These are phyloP conservation scores for Starmerella asiatica DNA, from an alignment of 805 yeast genomes.

Conservation along the genomic window DNA sequence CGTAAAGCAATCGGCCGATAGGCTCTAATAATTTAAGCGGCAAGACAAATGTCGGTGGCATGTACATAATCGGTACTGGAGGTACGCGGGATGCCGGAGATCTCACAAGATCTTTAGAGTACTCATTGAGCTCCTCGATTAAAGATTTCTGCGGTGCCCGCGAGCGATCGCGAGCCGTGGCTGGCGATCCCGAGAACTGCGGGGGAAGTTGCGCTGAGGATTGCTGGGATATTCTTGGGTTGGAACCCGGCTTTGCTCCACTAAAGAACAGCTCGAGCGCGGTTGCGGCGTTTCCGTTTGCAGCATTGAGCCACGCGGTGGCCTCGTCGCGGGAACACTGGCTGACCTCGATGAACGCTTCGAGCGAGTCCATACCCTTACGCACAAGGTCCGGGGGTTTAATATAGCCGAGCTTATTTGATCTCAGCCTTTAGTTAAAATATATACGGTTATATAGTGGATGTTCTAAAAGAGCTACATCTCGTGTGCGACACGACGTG, in stretches of 20 bases:
- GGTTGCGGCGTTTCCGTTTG: slow-evolving; percentile 7
- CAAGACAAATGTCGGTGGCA: slow-evolving; percentile 6
- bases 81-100: slow-evolving; percentile 25
- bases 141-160: slow-evolving; percentile 21
- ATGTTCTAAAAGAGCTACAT: no score
- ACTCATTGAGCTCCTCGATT: slow-evolving; percentile 22
- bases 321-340: slow-evolving; percentile 16
- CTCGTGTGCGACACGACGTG: no score
- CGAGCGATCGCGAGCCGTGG: slow-evolving; percentile 1
- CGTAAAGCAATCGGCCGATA: not conserved
- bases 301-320: slow-evolving; percentile 10
- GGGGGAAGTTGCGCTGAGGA: not conserved
- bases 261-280: slow-evolving; percentile 11
- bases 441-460: no score
- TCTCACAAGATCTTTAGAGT: slow-evolving; percentile 18
- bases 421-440: no score
- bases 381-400: not conserved
- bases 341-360: slow-evolving; percentile 15
- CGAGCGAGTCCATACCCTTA: slow-evolving; percentile 6
- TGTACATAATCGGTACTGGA: slow-evolving; percentile 22
- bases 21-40: not conserved
- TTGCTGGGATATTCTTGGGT: not conserved
- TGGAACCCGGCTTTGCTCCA: not conserved
- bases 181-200: not conserved
- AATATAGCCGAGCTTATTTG: no score